Evolutionary conservation across 2,329 filamentous ascomycete genomes (phyloP).

Genomic region (Ceratocystis eucalypticola): DNA sequence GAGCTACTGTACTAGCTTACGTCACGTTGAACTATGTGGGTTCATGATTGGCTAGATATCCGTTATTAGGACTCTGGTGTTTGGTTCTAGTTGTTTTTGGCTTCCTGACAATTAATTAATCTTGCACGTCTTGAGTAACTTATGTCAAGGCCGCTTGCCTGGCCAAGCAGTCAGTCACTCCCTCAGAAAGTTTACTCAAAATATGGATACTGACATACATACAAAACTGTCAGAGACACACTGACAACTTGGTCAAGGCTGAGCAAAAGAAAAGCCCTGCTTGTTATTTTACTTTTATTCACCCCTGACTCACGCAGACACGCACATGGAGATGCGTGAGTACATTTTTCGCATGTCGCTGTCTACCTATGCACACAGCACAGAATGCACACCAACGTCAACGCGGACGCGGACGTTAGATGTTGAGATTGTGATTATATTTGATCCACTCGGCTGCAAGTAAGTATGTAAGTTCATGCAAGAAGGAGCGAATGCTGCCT

Average conservation of each 20-base stretch:
- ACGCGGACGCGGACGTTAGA: neutral
- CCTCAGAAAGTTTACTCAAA: neutral
- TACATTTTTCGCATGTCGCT: neutral
- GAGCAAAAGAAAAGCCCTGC: neutral
- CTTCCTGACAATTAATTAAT: neutral
- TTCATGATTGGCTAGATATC: neutral
- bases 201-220: neutral
- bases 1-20: neutral
- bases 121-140: too few species aligned
- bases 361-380: neutral
- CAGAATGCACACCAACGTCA: neutral
- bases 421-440: too few species aligned
- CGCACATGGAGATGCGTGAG: neutral
- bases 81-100: neutral
- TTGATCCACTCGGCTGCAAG: too few species aligned
- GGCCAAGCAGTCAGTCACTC: too few species aligned
- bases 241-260: neutral
- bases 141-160: too few species aligned
- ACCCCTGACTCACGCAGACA: neutral
- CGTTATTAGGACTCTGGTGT: neutral
- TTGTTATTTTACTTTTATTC: neutral
- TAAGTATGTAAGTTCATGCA: neutral
- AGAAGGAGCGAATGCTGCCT: neutral
- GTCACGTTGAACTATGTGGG: conserved; percentile 4
- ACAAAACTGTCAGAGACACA: neutral